Evolutionary conservation across 2,329 filamentous ascomycete genomes (phyloP).

Genomic region (Cladophialophora psammophila): DNA sequence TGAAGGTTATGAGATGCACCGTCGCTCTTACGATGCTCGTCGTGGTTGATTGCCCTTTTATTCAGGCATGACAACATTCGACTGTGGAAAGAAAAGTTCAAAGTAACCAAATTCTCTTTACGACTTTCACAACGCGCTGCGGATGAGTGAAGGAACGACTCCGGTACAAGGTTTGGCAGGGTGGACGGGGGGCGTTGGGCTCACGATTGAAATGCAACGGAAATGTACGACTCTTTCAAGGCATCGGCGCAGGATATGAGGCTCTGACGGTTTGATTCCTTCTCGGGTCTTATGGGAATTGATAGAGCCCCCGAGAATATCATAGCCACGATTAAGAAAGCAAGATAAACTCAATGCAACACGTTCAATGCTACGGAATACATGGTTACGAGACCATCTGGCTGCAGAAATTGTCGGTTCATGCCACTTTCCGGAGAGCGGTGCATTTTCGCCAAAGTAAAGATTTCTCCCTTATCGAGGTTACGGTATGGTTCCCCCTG

Average conservation of each 20-base stretch:
- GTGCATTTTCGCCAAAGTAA: too few relatives aligned
- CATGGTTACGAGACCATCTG: too few relatives aligned
- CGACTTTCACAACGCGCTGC: background rate
- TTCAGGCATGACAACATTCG: background rate
- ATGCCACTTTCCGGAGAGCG: too few relatives aligned
- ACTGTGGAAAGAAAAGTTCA: background rate
- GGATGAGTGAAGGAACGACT: background rate
- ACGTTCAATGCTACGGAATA: too few relatives aligned
- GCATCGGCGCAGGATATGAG: background rate
- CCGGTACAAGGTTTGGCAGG: background rate
- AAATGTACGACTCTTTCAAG: conserved; percentile 2
- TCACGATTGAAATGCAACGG: conserved; percentile 9
- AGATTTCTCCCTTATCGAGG: too few relatives aligned
- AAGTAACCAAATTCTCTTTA: background rate
- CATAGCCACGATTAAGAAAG: too few relatives aligned
- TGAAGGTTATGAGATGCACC: conserved; percentile 37
- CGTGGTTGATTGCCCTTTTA: conserved; percentile 3
- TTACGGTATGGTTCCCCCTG: too few relatives aligned
- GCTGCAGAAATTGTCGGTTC: too few relatives aligned
- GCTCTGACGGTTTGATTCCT: too few relatives aligned
- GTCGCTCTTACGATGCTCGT: conserved; percentile 7
- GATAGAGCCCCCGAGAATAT: too few relatives aligned
- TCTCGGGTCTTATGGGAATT: too few relatives aligned
- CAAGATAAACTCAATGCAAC: too few relatives aligned
- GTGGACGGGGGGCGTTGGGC: background rate